Base-by-base conservation (phyloP, 2,329 filamentous ascomycete genomes). In the Passalora sequoiae region DNA sequence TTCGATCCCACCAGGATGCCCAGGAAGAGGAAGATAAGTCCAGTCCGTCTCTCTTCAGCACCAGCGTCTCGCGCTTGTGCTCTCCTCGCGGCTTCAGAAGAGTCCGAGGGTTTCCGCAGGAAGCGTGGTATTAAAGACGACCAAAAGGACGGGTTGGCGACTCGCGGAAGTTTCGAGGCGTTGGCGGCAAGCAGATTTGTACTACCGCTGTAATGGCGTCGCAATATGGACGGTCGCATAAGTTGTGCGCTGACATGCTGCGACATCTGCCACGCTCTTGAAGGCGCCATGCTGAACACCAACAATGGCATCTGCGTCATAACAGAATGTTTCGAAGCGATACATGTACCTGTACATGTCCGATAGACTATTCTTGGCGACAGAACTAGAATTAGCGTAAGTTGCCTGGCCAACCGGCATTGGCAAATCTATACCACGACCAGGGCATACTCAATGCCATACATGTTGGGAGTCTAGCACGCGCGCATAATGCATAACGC, bases 1-100 rank as follows among this genome's bases (percentile, higher is more conserved):
- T 96, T 94, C 49, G 88, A 95, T 3, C 94, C 94, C 52, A 97
- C 91, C 51, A 97, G 75, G 29, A 89, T 72, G 4, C 85, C 73
- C 2, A 80, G 63, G 45, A 78, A 60, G 46, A 91, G 80, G 67
- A 84, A 89, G 47, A 77, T 55, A 12, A 88, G 75, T 2, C 76
- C 75, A 17, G 89, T 75, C 15, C 72, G 71, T 65, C 68, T 69
- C n/a, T 62, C 63, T 52, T 64, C 60, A 3, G 60, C 54, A 21
- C 52, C 54, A 21, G 45, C 20, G 32, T 43, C 43, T 32, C 44
- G 42, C 15, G 21, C 33, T 9, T 39, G 46, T 15, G 50, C 38
- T 6, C 51, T 46, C n/a, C 53, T 49, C 6, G 51, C 53, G 4
- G 49, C 48, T 24, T 54, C 50, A 27, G 42, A 43, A 21, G 47